phyloP scores from a whole-genome alignment of 805 yeast species.

The Zygotorulaspora danielsina region DNA sequence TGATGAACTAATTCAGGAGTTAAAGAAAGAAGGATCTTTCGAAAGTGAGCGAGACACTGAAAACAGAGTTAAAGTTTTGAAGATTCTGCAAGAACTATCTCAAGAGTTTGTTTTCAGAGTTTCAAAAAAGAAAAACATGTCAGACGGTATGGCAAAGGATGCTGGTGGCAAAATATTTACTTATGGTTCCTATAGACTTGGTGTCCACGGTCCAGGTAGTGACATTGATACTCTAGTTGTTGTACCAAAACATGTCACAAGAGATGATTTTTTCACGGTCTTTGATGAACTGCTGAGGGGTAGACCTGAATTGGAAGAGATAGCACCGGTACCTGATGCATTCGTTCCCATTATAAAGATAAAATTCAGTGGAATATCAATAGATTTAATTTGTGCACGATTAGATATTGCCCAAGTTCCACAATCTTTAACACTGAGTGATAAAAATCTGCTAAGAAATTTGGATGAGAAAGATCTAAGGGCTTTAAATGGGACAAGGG shows the following conservation, averaged over 20 bases:
- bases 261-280: slow-evolving; percentile 84
- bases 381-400: slow-evolving; percentile 83
- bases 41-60: slow-evolving; percentile 82
- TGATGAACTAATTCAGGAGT: slow-evolving; percentile 69
- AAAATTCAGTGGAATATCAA: slow-evolving; percentile 84
- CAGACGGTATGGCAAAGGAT: slow-evolving; percentile 95
- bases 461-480: slow-evolving; percentile 88
- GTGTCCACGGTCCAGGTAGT: slow-evolving; percentile 97
- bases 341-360: slow-evolving; percentile 95
- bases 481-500: slow-evolving; percentile 92
- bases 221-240: slow-evolving; percentile 97
- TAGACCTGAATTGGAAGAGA: slow-evolving; percentile 82
- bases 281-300: slow-evolving; percentile 65
- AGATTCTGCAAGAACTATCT: slow-evolving; percentile 64
- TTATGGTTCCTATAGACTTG: slow-evolving; percentile 88
- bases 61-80: slow-evolving; percentile 71
- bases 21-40: slow-evolving; percentile 80
- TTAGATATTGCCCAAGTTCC: slow-evolving; percentile 85
- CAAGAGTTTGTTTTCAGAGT: slow-evolving; percentile 81
- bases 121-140: slow-evolving; percentile 79
- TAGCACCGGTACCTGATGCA: slow-evolving; percentile 92
- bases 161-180: slow-evolving; percentile 98
- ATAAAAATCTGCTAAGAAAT: slow-evolving; percentile 79
- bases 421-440: slow-evolving; percentile 63
- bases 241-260: slow-evolving; percentile 89